Base-by-base conservation (phyloP, 2,329 filamentous ascomycete species). In the Arthrobotrys iridis region DNA sequence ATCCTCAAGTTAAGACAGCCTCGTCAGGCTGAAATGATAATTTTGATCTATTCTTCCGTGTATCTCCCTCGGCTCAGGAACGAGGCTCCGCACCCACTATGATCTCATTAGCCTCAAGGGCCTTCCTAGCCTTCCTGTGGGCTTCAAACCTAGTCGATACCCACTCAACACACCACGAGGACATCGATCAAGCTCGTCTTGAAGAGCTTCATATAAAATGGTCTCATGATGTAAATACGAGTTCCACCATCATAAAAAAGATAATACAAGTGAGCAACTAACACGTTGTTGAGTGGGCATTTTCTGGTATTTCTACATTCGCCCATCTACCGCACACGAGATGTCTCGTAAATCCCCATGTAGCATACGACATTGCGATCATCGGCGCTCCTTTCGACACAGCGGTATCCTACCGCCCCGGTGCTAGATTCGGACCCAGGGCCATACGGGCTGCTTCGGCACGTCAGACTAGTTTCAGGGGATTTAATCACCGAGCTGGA, bases 371-470 rank as follows among this genome's bases (percentile, higher is more conserved):
- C 80, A 91, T 93, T 78, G 90, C 86, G 71, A 87, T 93, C 67
- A 85, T 93, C 68, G 90, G 90, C 3, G 89, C 87, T 0, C 90
- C 90, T 0, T 93, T 93, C 79, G 90, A 93, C 80, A 92, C 90
- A 0, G 89, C 90, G 10, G 88, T 91, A 41, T 88, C 85, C 78
- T 92, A 91, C 82, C 85, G 90, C 66, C 89, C 89, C 46, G 88
- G 90, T 40, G 91, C 91, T 13, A 88, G 93, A 6, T 97, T 97
- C 80, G 93, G 93, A 0, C 93, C 93, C 33, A 88, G 92, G 46
- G 92, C 92, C 43, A 97, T 97, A 80, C 90, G 93, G 66, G 89
- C 91, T 40, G 93, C 92, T 41, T 94, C 92, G 30, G 86, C 90
- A 5, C 89, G 93, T 18, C 93, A 97, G 83, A 92, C 90, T 11